Evolutionary conservation across 192 early-diverging fungal genomes (phyloP).

Genomic region (Gorgonomyces haynaldii): DNA sequence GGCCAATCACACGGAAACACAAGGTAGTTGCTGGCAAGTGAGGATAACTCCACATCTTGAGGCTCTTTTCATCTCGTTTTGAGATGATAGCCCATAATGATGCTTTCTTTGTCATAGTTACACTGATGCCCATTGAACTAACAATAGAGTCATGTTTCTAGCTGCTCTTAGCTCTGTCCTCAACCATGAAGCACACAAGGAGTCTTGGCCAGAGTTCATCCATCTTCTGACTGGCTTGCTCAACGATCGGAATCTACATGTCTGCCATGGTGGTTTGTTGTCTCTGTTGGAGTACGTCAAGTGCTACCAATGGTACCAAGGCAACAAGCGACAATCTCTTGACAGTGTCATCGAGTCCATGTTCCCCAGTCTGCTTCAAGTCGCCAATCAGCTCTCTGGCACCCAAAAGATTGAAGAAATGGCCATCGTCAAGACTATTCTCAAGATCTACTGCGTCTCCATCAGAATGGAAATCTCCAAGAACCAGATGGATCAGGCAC

Average conservation of each 20-base stretch:
- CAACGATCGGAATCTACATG: constrained; percentile 48
- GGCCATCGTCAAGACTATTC: constrained; percentile 66
- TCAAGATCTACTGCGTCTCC: constrained; percentile 46
- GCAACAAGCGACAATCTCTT: constrained; percentile 52
- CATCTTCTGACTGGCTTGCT: constrained; percentile 51
- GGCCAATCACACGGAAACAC: constrained; percentile 57
- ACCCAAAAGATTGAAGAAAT: constrained; percentile 56
- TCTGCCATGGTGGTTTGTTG: constrained; percentile 64
- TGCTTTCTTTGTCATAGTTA: too few relatives aligned
- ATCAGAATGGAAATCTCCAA: constrained; percentile 48
- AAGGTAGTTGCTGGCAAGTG: constrained; percentile 62
- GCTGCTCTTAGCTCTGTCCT: constrained; percentile 67
- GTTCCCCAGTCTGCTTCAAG: constrained; percentile 66
- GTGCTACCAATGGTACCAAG: constrained; percentile 57
- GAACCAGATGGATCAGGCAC: constrained; percentile 43
- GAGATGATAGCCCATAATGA: too few relatives aligned
- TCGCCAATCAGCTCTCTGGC: constrained; percentile 53
- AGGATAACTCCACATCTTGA: too few relatives aligned
- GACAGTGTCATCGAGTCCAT: constrained; percentile 59
- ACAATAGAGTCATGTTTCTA: too few relatives aligned
- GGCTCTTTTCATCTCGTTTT: too few relatives aligned
- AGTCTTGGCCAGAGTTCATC: constrained; percentile 71
- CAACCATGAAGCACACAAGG: constrained; percentile 55
- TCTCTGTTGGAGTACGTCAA: constrained; percentile 72
- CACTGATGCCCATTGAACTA: too few relatives aligned